These are phyloP conservation scores for Xylaria sp. DNA, from an alignment of 2,329 filamentous ascomycete genomes.

Conservation along the genomic window DNA sequence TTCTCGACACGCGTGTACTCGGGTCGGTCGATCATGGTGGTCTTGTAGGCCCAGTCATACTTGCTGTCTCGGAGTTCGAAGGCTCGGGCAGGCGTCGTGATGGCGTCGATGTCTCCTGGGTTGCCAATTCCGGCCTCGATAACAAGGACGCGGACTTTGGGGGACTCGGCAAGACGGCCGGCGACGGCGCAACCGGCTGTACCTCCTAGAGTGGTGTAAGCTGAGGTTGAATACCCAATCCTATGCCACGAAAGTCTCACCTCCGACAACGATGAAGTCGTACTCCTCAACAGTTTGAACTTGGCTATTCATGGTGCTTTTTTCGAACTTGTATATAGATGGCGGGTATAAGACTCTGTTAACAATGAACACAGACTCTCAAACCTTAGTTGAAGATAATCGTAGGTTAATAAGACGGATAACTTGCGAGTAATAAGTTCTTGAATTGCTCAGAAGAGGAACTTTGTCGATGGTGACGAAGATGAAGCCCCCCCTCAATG, in stretches of 20 bases:
- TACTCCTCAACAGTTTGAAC: slow-evolving; percentile 30
- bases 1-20: slow-evolving; percentile 66
- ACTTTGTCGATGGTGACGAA: slow-evolving; percentile 5
- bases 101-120: slow-evolving; percentile 51
- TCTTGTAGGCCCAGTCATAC: slow-evolving; percentile 65
- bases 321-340: not conserved
- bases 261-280: slow-evolving; percentile 37
- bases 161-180: slow-evolving; percentile 54
- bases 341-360: not conserved
- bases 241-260: slow-evolving; percentile 7
- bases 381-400: not conserved
- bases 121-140: slow-evolving; percentile 54
- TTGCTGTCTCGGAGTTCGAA: slow-evolving; percentile 57
- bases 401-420: not conserved
- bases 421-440: not conserved
- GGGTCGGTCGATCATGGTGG: slow-evolving; percentile 59
- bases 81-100: slow-evolving; percentile 55
- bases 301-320: slow-evolving; percentile 15
- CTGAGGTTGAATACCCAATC: not conserved
- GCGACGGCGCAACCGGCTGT: slow-evolving; percentile 54
- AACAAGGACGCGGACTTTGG: slow-evolving; percentile 49
- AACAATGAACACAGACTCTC: not conserved
- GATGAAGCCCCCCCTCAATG: slow-evolving; percentile 3
- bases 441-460: not conserved
- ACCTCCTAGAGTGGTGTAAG: slow-evolving; percentile 38